These are phyloP conservation scores for Diaporthe sp. DNA, from an alignment of 2,329 filamentous ascomycete species.

Conservation along the genomic window DNA sequence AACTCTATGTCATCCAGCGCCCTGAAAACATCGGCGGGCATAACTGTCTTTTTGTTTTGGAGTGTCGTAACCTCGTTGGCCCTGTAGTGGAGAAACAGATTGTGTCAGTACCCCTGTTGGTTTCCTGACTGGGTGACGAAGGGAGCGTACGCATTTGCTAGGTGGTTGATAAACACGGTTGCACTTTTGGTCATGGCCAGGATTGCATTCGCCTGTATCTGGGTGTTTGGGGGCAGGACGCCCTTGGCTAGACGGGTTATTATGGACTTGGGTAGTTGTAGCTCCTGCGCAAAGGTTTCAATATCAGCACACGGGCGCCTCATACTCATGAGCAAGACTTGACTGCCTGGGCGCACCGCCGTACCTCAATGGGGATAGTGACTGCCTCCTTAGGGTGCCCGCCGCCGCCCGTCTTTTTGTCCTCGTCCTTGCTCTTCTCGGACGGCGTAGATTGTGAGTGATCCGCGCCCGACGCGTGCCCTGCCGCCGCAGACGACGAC, in stretches of 20 bases:
- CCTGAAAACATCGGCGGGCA: constrained; percentile 81
- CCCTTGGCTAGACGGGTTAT: constrained; percentile 85
- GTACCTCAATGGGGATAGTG: constrained; percentile 71
- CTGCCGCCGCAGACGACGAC: constrained; percentile 44
- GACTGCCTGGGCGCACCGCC: constrained; percentile 4
- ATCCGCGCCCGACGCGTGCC: constrained; percentile 11
- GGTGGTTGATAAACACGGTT: constrained; percentile 86
- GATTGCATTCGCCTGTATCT: constrained; percentile 86
- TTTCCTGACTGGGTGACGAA: not conserved
- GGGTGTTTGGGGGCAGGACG: constrained; percentile 83
- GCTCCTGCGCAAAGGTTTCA: constrained; percentile 65
- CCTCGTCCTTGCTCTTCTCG: constrained; percentile 51
- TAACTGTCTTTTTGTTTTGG: constrained; percentile 83
- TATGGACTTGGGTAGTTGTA: constrained; percentile 84
- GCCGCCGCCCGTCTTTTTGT: constrained; percentile 48
- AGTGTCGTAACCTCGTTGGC: constrained; percentile 79
- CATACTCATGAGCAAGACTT: not conserved
- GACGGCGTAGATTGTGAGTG: constrained; percentile 40
- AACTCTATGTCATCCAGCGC: constrained; percentile 85
- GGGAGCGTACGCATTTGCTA: constrained; percentile 78
- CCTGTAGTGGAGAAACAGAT: constrained; percentile 56
- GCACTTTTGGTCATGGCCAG: constrained; percentile 85
- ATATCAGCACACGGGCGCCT: not conserved
- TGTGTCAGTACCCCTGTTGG: constrained; percentile 8
- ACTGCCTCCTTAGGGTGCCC: constrained; percentile 56